Percentiles rank a stretch among this genome's conserved stretches.
These are phyloP conservation scores for Onygenales sp. DNA, from an alignment of 2,329 filamentous ascomycete genomes.

Conservation along the genomic window DNA sequence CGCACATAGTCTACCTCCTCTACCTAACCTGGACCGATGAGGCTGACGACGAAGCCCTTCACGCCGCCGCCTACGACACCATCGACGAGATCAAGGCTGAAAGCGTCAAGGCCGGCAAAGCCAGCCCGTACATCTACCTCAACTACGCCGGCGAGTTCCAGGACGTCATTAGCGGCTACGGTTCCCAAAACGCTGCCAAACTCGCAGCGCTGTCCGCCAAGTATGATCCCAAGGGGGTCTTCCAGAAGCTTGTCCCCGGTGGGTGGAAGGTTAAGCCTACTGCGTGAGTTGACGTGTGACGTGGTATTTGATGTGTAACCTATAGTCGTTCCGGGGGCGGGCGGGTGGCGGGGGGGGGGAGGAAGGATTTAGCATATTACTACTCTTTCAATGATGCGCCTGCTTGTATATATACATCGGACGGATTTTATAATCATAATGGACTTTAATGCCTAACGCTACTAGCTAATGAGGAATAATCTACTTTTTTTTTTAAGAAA, in stretches of 20 bases:
- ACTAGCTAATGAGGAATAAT: no score
- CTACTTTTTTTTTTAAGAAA: no score
- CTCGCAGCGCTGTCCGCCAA: slow-evolving; percentile 1
- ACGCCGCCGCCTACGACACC: neutral
- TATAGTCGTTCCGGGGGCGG: no score
- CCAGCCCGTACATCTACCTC: neutral
- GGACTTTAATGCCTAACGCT: no score
- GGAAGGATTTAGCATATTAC: no score
- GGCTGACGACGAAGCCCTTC: slow-evolving; percentile 22
- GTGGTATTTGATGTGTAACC: neutral
- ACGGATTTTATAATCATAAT: no score
- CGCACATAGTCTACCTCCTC: slow-evolving; percentile 18
- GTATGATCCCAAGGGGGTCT: slow-evolving; percentile 8
- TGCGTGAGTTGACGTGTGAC: neutral
- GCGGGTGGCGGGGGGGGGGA: no score
- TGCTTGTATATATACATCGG: no score
- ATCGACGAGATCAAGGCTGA: neutral
- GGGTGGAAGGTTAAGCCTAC: slow-evolving; percentile 6
- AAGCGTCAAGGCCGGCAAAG: neutral
- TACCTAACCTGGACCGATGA: slow-evolving; percentile 21
- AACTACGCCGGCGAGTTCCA: slow-evolving; percentile 1
- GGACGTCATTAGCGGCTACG: slow-evolving; percentile 2
- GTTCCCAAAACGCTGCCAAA: slow-evolving; percentile 11
- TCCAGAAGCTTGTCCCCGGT: slow-evolving; percentile 9
- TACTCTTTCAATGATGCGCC: no score